Evolutionary conservation across 2,329 filamentous ascomycete genomes (phyloP).

Genomic region (Cyphellophora europaea): DNA sequence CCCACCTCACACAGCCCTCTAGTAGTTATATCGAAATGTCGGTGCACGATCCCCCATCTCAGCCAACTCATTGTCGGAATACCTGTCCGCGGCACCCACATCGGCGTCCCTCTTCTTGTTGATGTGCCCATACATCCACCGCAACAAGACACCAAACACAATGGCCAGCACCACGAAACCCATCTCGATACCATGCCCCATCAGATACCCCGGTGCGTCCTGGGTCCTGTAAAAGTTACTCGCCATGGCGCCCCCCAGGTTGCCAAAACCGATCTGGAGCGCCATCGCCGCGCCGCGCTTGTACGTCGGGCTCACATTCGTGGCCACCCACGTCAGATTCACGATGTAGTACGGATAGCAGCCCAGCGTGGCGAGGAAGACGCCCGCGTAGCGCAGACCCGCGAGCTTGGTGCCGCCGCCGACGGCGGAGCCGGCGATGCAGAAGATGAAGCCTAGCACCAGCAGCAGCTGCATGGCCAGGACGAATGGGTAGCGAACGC

Average conservation of each 20-base stretch:
- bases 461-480: constrained; percentile 40
- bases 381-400: constrained; percentile 19
- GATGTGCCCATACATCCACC: constrained; percentile 45
- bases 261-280: constrained; percentile 27
- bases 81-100: no score
- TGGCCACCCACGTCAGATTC: constrained; percentile 18
- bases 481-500: constrained; percentile 25
- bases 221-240: constrained; percentile 58
- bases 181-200: constrained; percentile 43
- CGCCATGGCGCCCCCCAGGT: constrained; percentile 47
- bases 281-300: constrained; percentile 21
- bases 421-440: constrained; percentile 24
- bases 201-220: constrained; percentile 40
- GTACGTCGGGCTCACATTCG: constrained; percentile 22
- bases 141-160: constrained; percentile 32
- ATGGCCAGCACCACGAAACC: constrained; percentile 40
- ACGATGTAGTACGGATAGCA: constrained; percentile 23
- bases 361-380: constrained; percentile 19
- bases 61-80: constrained; percentile 47
- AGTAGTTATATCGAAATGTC: constrained; percentile 54
- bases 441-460: constrained; percentile 26
- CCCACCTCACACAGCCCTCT: no score
- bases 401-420: constrained; percentile 17
- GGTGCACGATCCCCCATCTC: constrained; percentile 52
- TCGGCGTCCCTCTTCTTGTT: constrained; percentile 54